Evolutionary conservation across 2,329 filamentous ascomycete genomes (phyloP), one percentile per base, ranked within the genome.

Genomic region (Alternaria panax): DNA sequence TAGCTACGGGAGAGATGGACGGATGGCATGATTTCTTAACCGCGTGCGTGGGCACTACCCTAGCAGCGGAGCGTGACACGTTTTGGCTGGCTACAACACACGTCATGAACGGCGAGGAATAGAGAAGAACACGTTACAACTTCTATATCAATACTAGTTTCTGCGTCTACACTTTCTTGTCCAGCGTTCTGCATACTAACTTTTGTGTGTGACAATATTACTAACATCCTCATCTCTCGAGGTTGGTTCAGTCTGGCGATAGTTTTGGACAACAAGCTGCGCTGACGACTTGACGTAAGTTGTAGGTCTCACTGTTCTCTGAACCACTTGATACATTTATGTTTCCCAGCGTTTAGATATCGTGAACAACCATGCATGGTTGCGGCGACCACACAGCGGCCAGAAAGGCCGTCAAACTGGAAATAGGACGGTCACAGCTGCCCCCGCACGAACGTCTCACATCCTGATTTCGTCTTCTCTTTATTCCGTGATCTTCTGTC

Each of bases 11-110:
- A 0, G 80, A 79, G 0, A 69, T 82, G 65, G 75, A 71, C 0
- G 86, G 85, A 0, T 89, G 83, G 79, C 62, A 79, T 54, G 75
- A 70, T 24, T 90, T 87, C 74, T 74, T 89, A 60, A 81, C 72
- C 5, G 65, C 69, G 2, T 90, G 87, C 75, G 80, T 89, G 40
- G 79, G 80, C 0, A 86, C 85, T 7, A 79, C 79, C 0, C 76
- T 78, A 11, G 82, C 79, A 6, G 74, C 78, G 22, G 82, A 81
- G 24, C 73, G 86, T 27, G 78, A 78, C 65, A 73, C 69, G 22
- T 82, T 84, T 58, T 88, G 85, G 84, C 72, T 69, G 40, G 75
- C 76, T 60, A 86, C 85, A 25, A 68, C 66, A 59, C 54, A 62
- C 45, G 51, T 36, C 30, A 52, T 68, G 34, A 36, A 36, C 34